Conservation (phyloP, 495 filamentous ascomycete genomes). For the Stereocaulon alpinum region DNA sequence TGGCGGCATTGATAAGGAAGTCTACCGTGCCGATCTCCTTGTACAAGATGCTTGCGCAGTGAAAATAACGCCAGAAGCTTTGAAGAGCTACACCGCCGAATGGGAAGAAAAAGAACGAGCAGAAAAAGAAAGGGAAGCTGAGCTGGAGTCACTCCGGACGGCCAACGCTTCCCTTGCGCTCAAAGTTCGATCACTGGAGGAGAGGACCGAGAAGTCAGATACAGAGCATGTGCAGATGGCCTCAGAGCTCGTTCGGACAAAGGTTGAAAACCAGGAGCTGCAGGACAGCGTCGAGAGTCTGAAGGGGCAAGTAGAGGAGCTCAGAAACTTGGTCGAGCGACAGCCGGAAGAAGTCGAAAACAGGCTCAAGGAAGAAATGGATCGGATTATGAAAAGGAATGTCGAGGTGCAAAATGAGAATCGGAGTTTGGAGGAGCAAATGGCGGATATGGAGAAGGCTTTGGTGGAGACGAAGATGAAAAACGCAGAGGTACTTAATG, state of each 20-base stretch:
- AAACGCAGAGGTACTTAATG: conserved; percentile 66
- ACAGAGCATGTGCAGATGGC: conserved; percentile 88
- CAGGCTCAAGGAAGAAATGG: conserved; percentile 74
- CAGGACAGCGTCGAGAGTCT: conserved; percentile 80
- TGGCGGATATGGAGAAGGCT: conserved; percentile 89
- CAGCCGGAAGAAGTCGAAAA: conserved; percentile 85
- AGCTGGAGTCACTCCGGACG: conserved; percentile 66
- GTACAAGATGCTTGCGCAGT: conserved; percentile 91
- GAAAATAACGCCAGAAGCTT: conserved; percentile 67
- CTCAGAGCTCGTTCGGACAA: conserved; percentile 77
- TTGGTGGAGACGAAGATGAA: conserved; percentile 91
- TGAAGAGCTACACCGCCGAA: conserved; percentile 70
- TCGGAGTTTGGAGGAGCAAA: conserved; percentile 72
- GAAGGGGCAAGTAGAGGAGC: conserved; percentile 67
- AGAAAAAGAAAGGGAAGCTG: conserved; percentile 71
- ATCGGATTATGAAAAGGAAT: conserved; percentile 85
- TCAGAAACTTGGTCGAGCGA: conserved; percentile 73
- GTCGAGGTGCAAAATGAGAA: conserved; percentile 93
- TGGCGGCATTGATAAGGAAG: conserved; percentile 80
- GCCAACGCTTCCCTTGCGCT: conserved; percentile 50
- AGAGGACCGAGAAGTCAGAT: conserved; percentile 79
- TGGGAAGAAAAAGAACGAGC: conserved; percentile 80
- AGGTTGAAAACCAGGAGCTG: conserved; percentile 87
- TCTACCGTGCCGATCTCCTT: conserved; percentile 88
- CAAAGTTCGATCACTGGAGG: conserved; percentile 74